These are phyloP conservation scores for Curvularia verruculosa DNA, from an alignment of 2,329 filamentous ascomycete species.

Conservation along the genomic window DNA sequence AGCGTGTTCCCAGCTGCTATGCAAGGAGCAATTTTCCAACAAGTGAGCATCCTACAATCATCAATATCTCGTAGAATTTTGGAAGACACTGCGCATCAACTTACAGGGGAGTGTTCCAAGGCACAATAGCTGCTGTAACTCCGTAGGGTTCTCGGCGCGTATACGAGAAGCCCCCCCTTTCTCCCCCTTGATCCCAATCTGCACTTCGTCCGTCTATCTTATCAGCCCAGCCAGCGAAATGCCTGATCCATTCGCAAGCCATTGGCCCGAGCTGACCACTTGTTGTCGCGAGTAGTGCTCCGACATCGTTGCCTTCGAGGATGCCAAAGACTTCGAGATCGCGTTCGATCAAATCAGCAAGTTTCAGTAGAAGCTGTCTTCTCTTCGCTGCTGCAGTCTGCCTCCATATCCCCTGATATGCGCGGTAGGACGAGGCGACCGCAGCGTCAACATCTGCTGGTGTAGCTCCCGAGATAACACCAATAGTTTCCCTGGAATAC, in stretches of 20 bases:
- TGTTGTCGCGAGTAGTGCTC: background rate
- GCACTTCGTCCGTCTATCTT: background rate
- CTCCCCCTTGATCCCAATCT: background rate
- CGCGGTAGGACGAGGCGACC: background rate
- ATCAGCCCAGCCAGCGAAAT: background rate
- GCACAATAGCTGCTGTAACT: background rate
- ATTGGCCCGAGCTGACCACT: background rate
- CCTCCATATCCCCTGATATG: background rate
- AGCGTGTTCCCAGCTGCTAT: background rate
- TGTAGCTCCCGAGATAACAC: background rate
- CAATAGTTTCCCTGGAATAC: background rate
- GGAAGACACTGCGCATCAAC: background rate
- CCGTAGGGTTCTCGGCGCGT: background rate
- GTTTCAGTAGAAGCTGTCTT: background rate
- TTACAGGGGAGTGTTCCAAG: constrained; percentile 1
- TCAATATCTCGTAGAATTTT: background rate
- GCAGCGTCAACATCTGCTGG: background rate
- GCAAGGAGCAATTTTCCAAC: background rate
- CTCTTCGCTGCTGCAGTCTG: background rate
- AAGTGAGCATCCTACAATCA: background rate
- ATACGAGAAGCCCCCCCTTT: background rate
- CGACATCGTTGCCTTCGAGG: constrained; percentile 1
- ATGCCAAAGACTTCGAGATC: background rate
- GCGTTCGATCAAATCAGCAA: background rate
- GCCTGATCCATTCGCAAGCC: constrained; percentile 1